Evolutionary conservation across 768 basidiomycete genomes (phyloP).

Genomic region (Asterophora lycoperdoides): DNA sequence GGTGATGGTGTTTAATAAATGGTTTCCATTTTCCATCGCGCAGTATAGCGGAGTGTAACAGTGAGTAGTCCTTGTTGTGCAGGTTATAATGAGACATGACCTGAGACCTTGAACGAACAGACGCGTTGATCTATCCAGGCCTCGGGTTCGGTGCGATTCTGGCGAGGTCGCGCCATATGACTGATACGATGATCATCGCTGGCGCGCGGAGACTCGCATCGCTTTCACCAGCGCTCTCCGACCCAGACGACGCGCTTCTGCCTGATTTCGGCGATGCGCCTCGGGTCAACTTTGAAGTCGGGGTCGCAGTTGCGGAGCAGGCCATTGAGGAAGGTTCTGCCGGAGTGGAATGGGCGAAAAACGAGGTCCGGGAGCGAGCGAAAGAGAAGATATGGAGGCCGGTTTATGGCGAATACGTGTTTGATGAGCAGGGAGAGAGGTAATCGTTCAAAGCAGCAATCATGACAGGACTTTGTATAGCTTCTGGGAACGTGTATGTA

Average conservation of each 20-base stretch:
- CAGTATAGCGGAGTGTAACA: conserved; percentile 75
- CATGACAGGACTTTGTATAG: not conserved
- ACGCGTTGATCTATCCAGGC: conserved; percentile 82
- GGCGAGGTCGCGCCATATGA: conserved; percentile 55
- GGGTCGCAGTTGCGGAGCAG: conserved; percentile 73
- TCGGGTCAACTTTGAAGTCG: conserved; percentile 74
- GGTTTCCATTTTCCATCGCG: not conserved
- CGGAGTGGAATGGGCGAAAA: conserved; percentile 52
- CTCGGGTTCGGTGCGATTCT: conserved; percentile 80
- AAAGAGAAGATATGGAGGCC: conserved; percentile 58
- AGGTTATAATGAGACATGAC: too few relatives aligned
- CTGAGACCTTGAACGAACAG: conserved; percentile 20
- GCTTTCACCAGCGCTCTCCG: conserved; percentile 68
- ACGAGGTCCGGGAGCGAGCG: conserved; percentile 51
- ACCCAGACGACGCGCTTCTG: conserved; percentile 67
- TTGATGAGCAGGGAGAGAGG: conserved; percentile 46
- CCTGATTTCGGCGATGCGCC: conserved; percentile 77
- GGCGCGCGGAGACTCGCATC: conserved; percentile 71
- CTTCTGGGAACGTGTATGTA: too few relatives aligned
- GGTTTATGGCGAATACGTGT: conserved; percentile 59
- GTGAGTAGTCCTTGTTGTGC: conserved; percentile 24
- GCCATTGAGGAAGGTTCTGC: conserved; percentile 71
- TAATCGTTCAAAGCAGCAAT: too few relatives aligned
- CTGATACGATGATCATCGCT: conserved; percentile 86
- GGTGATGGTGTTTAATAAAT: not conserved